Evolutionary conservation across 768 basidiomycete genomes (phyloP), one percentile per base, ranked within the genome.

Genomic region (Strobilomyces confusus): DNA sequence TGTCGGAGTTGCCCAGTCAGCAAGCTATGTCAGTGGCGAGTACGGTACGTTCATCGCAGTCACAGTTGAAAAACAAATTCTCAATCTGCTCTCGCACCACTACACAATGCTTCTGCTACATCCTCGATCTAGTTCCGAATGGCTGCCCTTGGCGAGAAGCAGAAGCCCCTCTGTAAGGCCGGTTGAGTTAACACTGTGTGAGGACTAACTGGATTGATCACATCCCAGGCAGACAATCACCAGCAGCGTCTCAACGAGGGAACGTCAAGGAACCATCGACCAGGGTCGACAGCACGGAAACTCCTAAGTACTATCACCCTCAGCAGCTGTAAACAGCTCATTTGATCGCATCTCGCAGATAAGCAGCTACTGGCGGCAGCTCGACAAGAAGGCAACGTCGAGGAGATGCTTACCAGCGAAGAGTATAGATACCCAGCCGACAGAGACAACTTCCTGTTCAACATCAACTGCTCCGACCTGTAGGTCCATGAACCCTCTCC

Each of bases 401-500:
- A 69, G 34, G 64, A 69, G 13, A 32, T 70, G 9, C 48, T 68
- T 8, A 55, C 25, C 14, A 36, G 45, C n/a, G 20, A 0, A 1
- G 61, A 70, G n/a, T 62, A 52, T 43, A 60, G 63, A 43, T 58
- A 70, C 17, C 41, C 47, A 17, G 25, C 38, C 0, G 54, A 66
- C 6, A 42, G 51, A 23, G 55, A 59, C 7, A 29, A 1, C 22
- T 68, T 67, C 44, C 36, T 66, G 17, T 70, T 67, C 32, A 65
- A 71, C 48, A 59, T 69, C 49, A 71, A 71, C 47, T 71, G 67
- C 40, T 60, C 32, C 14, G 67, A 71, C 32, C 11, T 57, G 69
- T 70, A 61, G 30, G 67, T 57, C n/a, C 20, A 30, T 30, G 9
- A 2, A 13, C 19, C 30, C n/a, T 5, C 5, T 29, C 46, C 25